phyloP scores from a whole-genome alignment of 176 grass and related monocot genomes.

The Oryza punctata region DNA sequence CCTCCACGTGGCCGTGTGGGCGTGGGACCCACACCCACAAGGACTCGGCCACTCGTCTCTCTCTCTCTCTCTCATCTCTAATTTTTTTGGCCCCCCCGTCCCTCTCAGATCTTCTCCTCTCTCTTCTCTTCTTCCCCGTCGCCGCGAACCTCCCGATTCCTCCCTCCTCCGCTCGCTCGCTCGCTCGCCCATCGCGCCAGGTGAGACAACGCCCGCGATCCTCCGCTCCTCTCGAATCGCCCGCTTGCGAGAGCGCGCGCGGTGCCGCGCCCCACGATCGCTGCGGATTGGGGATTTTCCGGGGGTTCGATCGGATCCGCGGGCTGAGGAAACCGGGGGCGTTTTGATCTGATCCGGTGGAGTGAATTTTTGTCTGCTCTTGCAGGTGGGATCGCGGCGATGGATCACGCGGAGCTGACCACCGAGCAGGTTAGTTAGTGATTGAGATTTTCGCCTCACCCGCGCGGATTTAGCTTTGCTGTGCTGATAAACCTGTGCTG shows the following conservation, averaged over 20 bases:
- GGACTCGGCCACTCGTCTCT: constrained; percentile 44
- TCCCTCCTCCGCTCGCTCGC: constrained; percentile 19
- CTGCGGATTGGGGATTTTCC: constrained; percentile 1
- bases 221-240: background rate
- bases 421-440: constrained; percentile 88
- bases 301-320: constrained; percentile 28
- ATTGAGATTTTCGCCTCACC: background rate
- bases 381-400: constrained; percentile 42
- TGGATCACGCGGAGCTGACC: constrained; percentile 86
- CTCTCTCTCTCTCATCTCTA: constrained; percentile 31
- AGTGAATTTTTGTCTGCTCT: background rate
- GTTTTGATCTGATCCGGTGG: constrained; percentile 33
- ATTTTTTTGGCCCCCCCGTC: constrained; percentile 18
- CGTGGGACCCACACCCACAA: constrained; percentile 28
- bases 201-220: background rate
- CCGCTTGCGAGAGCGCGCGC: background rate
- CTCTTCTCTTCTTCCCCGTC: background rate
- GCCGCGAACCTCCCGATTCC: constrained; percentile 27
- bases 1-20: constrained; percentile 40
- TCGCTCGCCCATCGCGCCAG: constrained; percentile 17
- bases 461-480: background rate
- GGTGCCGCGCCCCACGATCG: background rate
- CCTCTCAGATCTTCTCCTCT: constrained; percentile 30
- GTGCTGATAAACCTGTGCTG: background rate
- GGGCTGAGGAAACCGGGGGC: background rate